phyloP scores from a whole-genome alignment of 164 flowering plant genomes.

The Dillenia suffruticosa region DNA sequence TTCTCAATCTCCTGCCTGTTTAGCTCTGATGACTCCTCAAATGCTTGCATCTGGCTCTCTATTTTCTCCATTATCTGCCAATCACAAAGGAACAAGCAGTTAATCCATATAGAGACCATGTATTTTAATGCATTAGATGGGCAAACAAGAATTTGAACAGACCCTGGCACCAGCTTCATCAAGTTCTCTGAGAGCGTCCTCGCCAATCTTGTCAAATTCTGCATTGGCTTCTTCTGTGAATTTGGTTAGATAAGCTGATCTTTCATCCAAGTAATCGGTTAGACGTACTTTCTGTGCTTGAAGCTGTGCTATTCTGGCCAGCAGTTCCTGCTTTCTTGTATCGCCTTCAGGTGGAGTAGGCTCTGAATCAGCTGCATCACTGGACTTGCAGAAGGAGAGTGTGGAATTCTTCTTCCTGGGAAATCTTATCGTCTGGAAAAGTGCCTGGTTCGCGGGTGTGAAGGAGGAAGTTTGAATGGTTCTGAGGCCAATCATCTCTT shows the following conservation, averaged over 20 bases:
- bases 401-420: constrained; percentile 18
- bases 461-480: constrained; percentile 41
- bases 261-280: constrained; percentile 73
- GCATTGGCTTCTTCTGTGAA: constrained; percentile 81
- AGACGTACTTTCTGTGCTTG: constrained; percentile 81
- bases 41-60: constrained; percentile 64
- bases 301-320: constrained; percentile 71
- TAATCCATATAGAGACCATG: constrained; percentile 7
- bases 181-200: constrained; percentile 65
- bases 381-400: constrained; percentile 45
- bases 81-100: constrained; percentile 19
- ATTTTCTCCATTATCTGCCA: constrained; percentile 76
- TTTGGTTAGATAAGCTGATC: constrained; percentile 61
- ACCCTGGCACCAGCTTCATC: constrained; percentile 75
- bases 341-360: constrained; percentile 61
- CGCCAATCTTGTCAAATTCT: constrained; percentile 75
- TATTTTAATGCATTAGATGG: constrained; percentile 8
- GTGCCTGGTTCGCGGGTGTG: constrained; percentile 24
- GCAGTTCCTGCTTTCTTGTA: constrained; percentile 58
- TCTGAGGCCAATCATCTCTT: constrained; percentile 50
- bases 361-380: constrained; percentile 26
- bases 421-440: constrained; percentile 19
- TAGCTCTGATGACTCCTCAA: constrained; percentile 58
- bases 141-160: constrained; percentile 18
- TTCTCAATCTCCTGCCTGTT: constrained; percentile 53